A percentile compares a stretch with the other conserved stretches of the same genome.
Conservation (phyloP, 2,329 filamentous ascomycete genomes). For the Pseudocercospora ulei region DNA sequence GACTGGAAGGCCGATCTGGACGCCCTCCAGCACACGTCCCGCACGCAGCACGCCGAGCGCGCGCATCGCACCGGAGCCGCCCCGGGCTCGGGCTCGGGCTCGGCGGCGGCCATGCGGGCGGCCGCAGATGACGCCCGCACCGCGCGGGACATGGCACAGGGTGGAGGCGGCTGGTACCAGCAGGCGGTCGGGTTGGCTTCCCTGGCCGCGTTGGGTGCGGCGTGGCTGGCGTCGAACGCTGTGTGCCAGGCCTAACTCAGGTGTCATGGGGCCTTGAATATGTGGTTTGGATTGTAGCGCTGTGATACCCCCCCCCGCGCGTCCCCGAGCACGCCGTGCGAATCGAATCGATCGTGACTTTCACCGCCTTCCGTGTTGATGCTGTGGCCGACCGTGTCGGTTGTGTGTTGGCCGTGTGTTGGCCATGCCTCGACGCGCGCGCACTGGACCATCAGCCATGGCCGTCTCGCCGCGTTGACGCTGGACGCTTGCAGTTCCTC, state of each 20-base stretch:
- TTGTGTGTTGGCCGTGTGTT: not conserved
- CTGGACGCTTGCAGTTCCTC: not conserved
- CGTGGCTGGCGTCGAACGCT: conserved; percentile 35
- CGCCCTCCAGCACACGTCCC: conserved; percentile 54
- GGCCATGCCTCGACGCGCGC: too few relatives aligned
- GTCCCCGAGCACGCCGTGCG: too few relatives aligned
- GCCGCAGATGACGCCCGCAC: conserved; percentile 6
- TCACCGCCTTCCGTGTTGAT: not conserved
- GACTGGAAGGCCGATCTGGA: conserved; percentile 60
- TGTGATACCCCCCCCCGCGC: conserved; percentile 8
- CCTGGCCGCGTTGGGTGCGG: conserved; percentile 35
- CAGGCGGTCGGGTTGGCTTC: conserved; percentile 37
- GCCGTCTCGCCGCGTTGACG: too few relatives aligned
- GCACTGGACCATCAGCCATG: too few relatives aligned
- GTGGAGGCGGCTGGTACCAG: conserved; percentile 36
- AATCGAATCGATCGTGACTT: not conserved
- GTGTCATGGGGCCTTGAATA: too few relatives aligned
- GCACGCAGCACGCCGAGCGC: conserved; percentile 42
- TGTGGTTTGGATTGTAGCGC: not conserved
- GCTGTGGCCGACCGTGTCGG: not conserved
- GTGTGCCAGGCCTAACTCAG: conserved; percentile 12
- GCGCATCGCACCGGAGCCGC: conserved; percentile 7
- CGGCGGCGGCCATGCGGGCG: conserved; percentile 13
- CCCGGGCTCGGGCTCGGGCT: too few relatives aligned
- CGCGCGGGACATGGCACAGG: conserved; percentile 30